These are phyloP conservation scores for Flaveria brownii DNA, from an alignment of 129 eudicot species.

Conservation along the genomic window DNA sequence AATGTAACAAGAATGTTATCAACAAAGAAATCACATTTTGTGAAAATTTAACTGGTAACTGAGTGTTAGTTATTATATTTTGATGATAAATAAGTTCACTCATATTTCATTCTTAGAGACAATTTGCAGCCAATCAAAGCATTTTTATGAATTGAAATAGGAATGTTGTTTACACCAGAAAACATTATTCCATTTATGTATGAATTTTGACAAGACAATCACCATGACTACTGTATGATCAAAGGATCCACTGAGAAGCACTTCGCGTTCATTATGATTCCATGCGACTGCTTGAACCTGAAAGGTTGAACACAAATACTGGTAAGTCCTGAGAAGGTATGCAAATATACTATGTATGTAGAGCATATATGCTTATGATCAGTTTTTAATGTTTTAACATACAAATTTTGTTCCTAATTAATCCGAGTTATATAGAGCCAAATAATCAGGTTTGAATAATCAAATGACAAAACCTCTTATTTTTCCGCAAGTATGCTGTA, in stretches of 20 bases:
- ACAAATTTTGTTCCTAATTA: too few species aligned
- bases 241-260: slow-evolving; percentile 91
- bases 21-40: background rate
- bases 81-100: background rate
- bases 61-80: background rate
- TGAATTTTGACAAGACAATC: slow-evolving; percentile 16
- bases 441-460: too few species aligned
- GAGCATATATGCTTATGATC: background rate
- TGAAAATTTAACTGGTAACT: background rate
- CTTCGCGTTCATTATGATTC: slow-evolving; percentile 67
- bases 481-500: background rate
- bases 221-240: slow-evolving; percentile 94
- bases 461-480: background rate
- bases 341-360: background rate
- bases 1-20: slow-evolving; percentile 18
- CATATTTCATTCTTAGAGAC: background rate
- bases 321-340: background rate
- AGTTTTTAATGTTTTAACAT: too few species aligned
- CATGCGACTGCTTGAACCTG: slow-evolving; percentile 97
- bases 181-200: background rate
- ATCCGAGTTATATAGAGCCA: too few species aligned
- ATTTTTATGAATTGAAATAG: background rate
- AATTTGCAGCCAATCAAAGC: slow-evolving; percentile 3
- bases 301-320: slow-evolving; percentile 1
- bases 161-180: background rate